Evolutionary conservation across 208 protist species (phyloP).

Genomic region (Herpetomonas samuelpessoai): DNA sequence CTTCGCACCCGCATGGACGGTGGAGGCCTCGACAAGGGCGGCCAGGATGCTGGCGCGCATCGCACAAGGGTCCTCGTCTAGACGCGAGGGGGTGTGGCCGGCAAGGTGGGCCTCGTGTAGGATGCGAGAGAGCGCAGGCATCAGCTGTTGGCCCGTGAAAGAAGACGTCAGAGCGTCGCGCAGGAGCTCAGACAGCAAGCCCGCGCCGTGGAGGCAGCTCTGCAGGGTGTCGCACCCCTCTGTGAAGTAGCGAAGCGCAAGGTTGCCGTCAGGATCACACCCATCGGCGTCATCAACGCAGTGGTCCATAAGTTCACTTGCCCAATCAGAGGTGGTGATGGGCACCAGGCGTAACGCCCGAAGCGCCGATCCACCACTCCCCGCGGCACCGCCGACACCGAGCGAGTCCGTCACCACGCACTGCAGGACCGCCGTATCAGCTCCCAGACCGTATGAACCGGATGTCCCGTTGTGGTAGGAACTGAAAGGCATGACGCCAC

Average conservation of each 20-base stretch:
- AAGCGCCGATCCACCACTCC: not conserved
- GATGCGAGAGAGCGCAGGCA: constrained; percentile 34
- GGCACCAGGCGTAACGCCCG: constrained; percentile 11
- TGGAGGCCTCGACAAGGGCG: not conserved
- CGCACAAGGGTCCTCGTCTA: constrained; percentile 17
- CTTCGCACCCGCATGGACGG: not conserved
- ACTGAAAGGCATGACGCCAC: constrained; percentile 1
- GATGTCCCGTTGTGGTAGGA: not conserved
- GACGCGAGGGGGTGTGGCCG: constrained; percentile 44
- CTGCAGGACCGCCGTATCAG: not conserved
- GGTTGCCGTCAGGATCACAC: not conserved
- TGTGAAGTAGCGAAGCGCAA: not conserved
- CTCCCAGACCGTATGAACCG: not conserved
- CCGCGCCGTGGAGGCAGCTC: constrained; percentile 19
- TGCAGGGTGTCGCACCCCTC: constrained; percentile 1
- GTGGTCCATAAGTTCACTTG: not conserved
- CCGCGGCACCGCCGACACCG: not conserved
- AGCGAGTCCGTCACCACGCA: not conserved
- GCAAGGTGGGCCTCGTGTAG: constrained; percentile 55
- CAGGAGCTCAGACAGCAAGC: constrained; percentile 31
- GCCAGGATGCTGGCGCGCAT: constrained; percentile 23
- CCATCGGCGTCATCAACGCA: not conserved
- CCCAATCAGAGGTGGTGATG: not conserved
- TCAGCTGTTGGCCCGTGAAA: constrained; percentile 3
- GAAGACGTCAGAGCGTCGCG: constrained; percentile 18